Percentiles rank a stretch among this genome's conserved stretches.
phyloP scores from a whole-genome alignment of 164 flowering plant genomes.

The Annona squamosa region DNA sequence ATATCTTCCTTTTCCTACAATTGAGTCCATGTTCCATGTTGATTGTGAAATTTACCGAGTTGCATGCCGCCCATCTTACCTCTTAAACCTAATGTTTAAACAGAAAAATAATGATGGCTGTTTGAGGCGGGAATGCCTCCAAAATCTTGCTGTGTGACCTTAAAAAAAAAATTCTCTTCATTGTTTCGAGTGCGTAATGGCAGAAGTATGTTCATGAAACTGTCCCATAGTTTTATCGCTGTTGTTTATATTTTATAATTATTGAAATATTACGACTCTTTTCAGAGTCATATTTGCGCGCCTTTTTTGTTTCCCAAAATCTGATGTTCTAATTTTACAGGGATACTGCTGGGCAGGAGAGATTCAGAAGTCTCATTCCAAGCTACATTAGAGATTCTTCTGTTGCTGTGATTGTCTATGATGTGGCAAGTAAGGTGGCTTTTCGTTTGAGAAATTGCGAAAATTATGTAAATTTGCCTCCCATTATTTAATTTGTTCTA shows the following conservation, averaged over 20 bases:
- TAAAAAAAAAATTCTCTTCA: too few relatives aligned
- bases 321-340: constrained; percentile 24
- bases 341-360: constrained; percentile 94
- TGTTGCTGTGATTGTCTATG: constrained; percentile 80
- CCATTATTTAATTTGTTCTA: not conserved
- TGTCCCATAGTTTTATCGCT: too few relatives aligned
- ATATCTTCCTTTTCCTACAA: not conserved
- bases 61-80: not conserved
- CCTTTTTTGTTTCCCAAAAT: not conserved
- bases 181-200: too few relatives aligned
- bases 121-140: not conserved
- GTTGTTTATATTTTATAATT: not conserved
- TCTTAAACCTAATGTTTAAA: not conserved
- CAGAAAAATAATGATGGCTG: not conserved
- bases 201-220: too few relatives aligned
- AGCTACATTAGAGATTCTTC: constrained; percentile 95
- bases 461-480: not conserved
- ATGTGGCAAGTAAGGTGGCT: constrained; percentile 68
- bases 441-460: not conserved
- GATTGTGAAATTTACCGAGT: not conserved
- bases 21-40: not conserved
- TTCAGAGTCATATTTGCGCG: not conserved
- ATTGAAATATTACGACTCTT: not conserved
- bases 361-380: constrained; percentile 86
- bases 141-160: not conserved